Percentiles rank a stretch among this genome's conserved stretches.
These are phyloP conservation scores for Leccinum variicolor DNA, from an alignment of 768 basidiomycete species.

Conservation along the genomic window DNA sequence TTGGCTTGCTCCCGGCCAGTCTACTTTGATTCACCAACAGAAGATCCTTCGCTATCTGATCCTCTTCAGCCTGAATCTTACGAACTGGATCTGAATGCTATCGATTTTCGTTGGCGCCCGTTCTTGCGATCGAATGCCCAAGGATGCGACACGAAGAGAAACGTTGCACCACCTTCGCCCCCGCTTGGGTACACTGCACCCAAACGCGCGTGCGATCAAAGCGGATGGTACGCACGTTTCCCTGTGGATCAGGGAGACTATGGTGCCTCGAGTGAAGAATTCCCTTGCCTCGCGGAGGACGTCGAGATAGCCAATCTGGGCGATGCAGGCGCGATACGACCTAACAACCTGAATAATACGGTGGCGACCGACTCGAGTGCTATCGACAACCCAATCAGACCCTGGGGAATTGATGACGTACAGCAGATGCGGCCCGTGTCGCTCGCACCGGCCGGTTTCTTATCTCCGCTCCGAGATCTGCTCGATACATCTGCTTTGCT, in stretches of 20 bases:
- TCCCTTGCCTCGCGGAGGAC: slow-evolving; percentile 5
- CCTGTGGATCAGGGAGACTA: slow-evolving; percentile 6
- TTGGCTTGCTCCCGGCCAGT: slow-evolving; percentile 31
- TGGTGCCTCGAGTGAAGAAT: slow-evolving; percentile 13
- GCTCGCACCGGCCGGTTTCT: slow-evolving; percentile 20
- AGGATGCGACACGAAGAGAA: slow-evolving; percentile 1
- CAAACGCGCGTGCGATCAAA: slow-evolving; percentile 15
- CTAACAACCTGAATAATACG: slow-evolving; percentile 7
- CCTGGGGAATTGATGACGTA: slow-evolving; percentile 15
- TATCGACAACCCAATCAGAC: not conserved
- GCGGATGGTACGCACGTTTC: slow-evolving; percentile 11
- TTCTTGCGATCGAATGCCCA: slow-evolving; percentile 36
- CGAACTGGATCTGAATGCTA: slow-evolving; percentile 35
- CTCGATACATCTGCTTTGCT: slow-evolving; percentile 1
- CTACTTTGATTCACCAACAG: slow-evolving; percentile 52
- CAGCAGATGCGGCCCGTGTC: slow-evolving; percentile 7
- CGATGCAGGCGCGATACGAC: not conserved
- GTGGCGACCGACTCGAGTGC: not conserved
- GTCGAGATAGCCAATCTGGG: slow-evolving; percentile 6
- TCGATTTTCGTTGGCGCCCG: slow-evolving; percentile 58
- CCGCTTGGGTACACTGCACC: slow-evolving; percentile 2
- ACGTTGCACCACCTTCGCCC: not conserved
- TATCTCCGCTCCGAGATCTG: slow-evolving; percentile 30
- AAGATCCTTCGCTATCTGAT: slow-evolving; percentile 43
- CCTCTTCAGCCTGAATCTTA: slow-evolving; percentile 36